Evolutionary conservation across 2,329 filamentous ascomycete species (phyloP).

Genomic region (Venturia effusa): DNA sequence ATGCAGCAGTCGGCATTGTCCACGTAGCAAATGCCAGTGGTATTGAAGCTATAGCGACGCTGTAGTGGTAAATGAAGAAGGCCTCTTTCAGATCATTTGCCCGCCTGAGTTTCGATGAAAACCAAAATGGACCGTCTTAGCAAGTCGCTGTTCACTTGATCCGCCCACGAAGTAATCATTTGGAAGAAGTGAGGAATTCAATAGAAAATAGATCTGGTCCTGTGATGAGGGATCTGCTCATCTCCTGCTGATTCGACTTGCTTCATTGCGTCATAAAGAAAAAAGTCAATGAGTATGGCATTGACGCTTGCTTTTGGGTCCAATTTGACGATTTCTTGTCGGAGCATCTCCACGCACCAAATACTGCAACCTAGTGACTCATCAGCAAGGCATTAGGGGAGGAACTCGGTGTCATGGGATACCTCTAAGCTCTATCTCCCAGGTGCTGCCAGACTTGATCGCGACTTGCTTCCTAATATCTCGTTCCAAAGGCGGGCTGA

Average conservation of each 20-base stretch:
- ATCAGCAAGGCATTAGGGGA: conserved; percentile 2
- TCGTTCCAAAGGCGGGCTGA: conserved; percentile 67
- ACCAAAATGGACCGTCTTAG: neutral
- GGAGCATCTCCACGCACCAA: conserved; percentile 87
- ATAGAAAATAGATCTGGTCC: conserved; percentile 93
- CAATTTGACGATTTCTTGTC: conserved; percentile 62
- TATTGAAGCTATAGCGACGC: no score
- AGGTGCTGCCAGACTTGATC: conserved; percentile 60
- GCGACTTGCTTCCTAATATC: conserved; percentile 54
- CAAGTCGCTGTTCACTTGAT: neutral
- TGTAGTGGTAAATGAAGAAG: no score
- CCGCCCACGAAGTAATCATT: neutral
- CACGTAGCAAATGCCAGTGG: no score
- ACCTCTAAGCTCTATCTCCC: conserved; percentile 84
- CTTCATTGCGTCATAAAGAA: conserved; percentile 91
- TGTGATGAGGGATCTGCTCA: conserved; percentile 65
- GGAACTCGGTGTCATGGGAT: conserved; percentile 17
- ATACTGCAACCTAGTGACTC: conserved; percentile 64
- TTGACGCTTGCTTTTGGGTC: conserved; percentile 66
- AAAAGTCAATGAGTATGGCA: conserved; percentile 92
- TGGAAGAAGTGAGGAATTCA: conserved; percentile 26
- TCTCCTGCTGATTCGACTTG: conserved; percentile 51
- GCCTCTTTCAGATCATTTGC: no score
- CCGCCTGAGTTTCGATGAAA: no score
- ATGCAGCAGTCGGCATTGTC: neutral